Evolutionary conservation across 331 rosid species (phyloP).

Genomic region (Phaseolus coccineus): DNA sequence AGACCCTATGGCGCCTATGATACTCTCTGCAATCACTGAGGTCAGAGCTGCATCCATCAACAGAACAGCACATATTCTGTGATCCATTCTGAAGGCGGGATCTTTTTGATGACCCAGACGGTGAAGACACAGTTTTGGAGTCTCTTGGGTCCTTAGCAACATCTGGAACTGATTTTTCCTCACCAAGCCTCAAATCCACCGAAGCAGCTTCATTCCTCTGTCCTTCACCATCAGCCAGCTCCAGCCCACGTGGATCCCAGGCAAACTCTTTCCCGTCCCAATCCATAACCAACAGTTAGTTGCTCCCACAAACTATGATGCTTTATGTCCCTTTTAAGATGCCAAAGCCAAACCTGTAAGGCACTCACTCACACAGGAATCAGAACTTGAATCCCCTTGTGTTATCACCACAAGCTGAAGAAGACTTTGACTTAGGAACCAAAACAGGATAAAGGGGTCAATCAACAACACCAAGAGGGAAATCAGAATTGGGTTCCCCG

Average conservation of each 20-base stretch:
- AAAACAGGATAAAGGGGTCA: slow-evolving; percentile 43
- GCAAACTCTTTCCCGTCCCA: slow-evolving; percentile 57
- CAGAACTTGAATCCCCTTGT: slow-evolving; percentile 38
- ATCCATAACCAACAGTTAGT: slow-evolving; percentile 43
- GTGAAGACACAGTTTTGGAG: slow-evolving; percentile 39
- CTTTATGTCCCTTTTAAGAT: slow-evolving; percentile 39
- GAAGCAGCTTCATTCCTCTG: slow-evolving; percentile 49
- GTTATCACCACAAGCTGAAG: slow-evolving; percentile 31
- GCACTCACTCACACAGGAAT: slow-evolving; percentile 57
- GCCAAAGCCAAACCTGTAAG: slow-evolving; percentile 49
- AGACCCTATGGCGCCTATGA: slow-evolving; percentile 92
- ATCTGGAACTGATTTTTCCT: slow-evolving; percentile 41
- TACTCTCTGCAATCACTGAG: slow-evolving; percentile 88
- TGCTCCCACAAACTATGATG: slow-evolving; percentile 25
- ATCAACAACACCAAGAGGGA: slow-evolving; percentile 22
- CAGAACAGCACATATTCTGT: slow-evolving; percentile 66
- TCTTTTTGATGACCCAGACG: slow-evolving; percentile 55
- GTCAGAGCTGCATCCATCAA: slow-evolving; percentile 81
- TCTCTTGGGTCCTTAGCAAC: slow-evolving; percentile 20
- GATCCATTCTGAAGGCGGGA: slow-evolving; percentile 52
- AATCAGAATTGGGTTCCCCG: slow-evolving; percentile 48
- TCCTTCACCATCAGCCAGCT: slow-evolving; percentile 23
- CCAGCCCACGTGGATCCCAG: slow-evolving; percentile 55
- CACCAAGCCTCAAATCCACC: slow-evolving; percentile 61
- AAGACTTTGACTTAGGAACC: slow-evolving; percentile 48